Conservation (phyloP, 2,329 filamentous ascomycete species). For the Pseudocercospora musae region DNA sequence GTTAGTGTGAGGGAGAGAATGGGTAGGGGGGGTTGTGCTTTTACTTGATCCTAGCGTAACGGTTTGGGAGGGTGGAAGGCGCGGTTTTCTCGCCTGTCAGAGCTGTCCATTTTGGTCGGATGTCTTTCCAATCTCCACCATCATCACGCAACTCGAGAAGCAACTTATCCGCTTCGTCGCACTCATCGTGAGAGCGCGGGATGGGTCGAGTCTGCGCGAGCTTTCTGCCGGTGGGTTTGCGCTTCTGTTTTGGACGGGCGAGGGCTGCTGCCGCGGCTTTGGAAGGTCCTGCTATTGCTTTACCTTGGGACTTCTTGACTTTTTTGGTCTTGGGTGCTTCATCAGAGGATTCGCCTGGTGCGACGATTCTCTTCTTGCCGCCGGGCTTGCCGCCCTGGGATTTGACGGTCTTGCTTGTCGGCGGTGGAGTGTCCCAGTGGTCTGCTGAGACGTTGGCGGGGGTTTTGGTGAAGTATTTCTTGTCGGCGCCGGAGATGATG, state of each 20-base stretch:
- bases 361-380: conserved; percentile 14
- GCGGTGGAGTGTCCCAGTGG: conserved; percentile 13
- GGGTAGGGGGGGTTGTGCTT: no score
- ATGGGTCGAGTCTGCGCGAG: conserved; percentile 13
- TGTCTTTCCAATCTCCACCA: conserved; percentile 28
- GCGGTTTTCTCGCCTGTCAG: conserved; percentile 36
- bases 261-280: neutral
- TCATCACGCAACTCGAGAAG: conserved; percentile 31
- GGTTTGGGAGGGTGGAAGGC: conserved; percentile 37
- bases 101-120: conserved; percentile 27
- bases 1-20: neutral
- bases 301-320: neutral
- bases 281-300: neutral
- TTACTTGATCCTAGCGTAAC: conserved; percentile 32
- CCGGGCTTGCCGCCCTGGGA: no score
- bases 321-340: conserved; percentile 8
- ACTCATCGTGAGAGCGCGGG: conserved; percentile 28
- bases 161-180: conserved; percentile 28
- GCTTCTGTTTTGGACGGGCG: conserved; percentile 8
- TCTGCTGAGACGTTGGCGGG: conserved; percentile 21
- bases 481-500: conserved; percentile 16
- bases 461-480: conserved; percentile 19
- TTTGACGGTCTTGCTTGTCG: neutral
- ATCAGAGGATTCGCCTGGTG: neutral
- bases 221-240: conserved; percentile 11